Conservation (phyloP, 345 rosid species). For the Populus nigra region DNA sequence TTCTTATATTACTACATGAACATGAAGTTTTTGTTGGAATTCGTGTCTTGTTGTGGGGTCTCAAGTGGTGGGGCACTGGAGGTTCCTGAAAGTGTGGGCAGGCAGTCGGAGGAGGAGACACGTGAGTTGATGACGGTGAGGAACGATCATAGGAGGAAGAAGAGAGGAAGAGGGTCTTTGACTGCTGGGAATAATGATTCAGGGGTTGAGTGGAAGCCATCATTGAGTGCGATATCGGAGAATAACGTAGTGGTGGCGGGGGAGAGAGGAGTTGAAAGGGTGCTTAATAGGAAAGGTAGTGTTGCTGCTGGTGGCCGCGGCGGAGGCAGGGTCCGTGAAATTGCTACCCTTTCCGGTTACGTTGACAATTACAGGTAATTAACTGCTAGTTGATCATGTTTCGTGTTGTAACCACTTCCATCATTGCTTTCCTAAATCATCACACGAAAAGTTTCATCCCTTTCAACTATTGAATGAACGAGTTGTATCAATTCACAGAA, state of each 20-base stretch:
- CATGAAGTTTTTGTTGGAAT: conserved; percentile 54
- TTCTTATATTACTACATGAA: conserved; percentile 24
- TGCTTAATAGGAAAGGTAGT: conserved; percentile 16
- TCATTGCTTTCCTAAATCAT: not conserved
- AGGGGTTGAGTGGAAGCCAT: conserved; percentile 58
- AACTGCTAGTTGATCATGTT: not conserved
- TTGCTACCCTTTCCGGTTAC: conserved; percentile 33
- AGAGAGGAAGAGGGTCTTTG: conserved; percentile 6
- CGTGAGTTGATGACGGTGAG: conserved; percentile 22
- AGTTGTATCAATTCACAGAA: too few species aligned
- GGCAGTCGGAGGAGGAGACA: conserved; percentile 27
- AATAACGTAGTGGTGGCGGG: conserved; percentile 28
- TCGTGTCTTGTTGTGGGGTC: conserved; percentile 45
- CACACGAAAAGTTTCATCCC: not conserved
- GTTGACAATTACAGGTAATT: conserved; percentile 38
- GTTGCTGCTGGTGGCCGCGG: not conserved
- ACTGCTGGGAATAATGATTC: conserved; percentile 7
- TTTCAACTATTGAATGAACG: too few species aligned
- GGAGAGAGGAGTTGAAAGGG: conserved; percentile 2
- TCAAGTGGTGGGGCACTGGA: not conserved
- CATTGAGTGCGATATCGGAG: conserved; percentile 59
- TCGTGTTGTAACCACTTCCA: not conserved
- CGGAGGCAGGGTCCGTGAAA: conserved; percentile 16
- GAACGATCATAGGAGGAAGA: conserved; percentile 10
- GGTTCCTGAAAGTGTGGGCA: not conserved